Evolutionary conservation across 1,284 basidiomycete species (phyloP), one percentile per base, ranked within the genome.

Genomic region (Sporisorium scitamineum): DNA sequence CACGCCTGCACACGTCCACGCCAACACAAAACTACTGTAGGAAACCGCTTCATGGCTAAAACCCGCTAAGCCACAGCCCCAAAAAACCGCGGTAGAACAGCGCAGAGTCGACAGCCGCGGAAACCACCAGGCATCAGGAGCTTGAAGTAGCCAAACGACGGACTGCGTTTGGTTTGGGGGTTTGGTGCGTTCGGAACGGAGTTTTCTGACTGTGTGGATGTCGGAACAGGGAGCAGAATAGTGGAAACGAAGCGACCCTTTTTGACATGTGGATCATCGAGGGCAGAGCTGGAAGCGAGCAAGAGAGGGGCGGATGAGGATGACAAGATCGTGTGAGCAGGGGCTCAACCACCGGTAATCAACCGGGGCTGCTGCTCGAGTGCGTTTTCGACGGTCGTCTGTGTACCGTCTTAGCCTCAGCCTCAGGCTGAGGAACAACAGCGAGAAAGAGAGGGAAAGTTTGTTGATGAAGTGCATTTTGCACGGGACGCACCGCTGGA

Each of bases 321-420:
- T 39, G 51, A 39, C 51, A 53, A 6, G 31, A 26, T 53, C 51
- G 51, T 53, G 51, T 53, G 51, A 39, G 51, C 51, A 37, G 13
- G n/a, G n/a, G n/a, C n/a, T n/a, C n/a, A 5, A 26, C 22, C 34
- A 47, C 45, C 14, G 16, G 45, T 26, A 7, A 8, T 45, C 26
- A 27, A 27, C 24, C 45, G 24, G 10, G 42, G 22, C 16, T 26
- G 20, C 26, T 22, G 45, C 14, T 27, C 22, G 7, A n/a, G 37
- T 9, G 4, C 11, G 37, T 5, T 14, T 39, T 18, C 37, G 37
- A 8, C 37, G 16, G 2, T 18, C 7, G 34, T 34, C 34, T 34
- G 34, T n/a, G n/a, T n/a, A n/a, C n/a, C n/a, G n/a, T n/a, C n/a
- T n/a, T n/a, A n/a, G n/a, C n/a, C n/a, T n/a, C n/a, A 34, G 34